These are phyloP conservation scores for Diddensiella caesifluorescens DNA, from an alignment of 805 yeast genomes.

Conservation along the genomic window DNA sequence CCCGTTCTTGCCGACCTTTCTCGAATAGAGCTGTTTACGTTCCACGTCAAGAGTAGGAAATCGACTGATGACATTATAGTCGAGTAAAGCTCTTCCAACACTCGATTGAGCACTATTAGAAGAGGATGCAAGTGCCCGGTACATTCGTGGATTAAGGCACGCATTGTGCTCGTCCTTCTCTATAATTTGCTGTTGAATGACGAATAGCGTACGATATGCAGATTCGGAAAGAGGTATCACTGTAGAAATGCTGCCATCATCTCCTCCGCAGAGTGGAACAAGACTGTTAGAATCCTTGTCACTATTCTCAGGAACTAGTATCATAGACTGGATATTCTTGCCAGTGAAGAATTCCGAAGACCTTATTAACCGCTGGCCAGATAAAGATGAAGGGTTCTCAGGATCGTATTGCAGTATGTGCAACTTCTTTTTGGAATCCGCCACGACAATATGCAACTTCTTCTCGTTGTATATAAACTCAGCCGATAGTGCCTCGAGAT, in stretches of 20 bases:
- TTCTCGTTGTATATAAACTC: slow-evolving; percentile 73
- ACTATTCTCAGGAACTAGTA: slow-evolving; percentile 16
- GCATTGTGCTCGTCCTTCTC: slow-evolving; percentile 70
- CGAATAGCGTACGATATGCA: slow-evolving; percentile 72
- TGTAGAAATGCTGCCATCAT: slow-evolving; percentile 74
- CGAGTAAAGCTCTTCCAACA: slow-evolving; percentile 24
- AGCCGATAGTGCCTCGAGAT: slow-evolving; percentile 59
- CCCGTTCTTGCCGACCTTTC: slow-evolving; percentile 30
- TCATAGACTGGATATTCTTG: slow-evolving; percentile 34
- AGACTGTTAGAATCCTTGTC: slow-evolving; percentile 23
- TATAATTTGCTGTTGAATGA: slow-evolving; percentile 78
- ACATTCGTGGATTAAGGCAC: slow-evolving; percentile 67
- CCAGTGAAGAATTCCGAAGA: slow-evolving; percentile 69
- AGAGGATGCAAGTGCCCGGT: slow-evolving; percentile 21
- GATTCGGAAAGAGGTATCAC: slow-evolving; percentile 72
- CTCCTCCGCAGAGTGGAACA: slow-evolving; percentile 61
- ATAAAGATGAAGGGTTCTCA: slow-evolving; percentile 75
- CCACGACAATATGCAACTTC: slow-evolving; percentile 57
- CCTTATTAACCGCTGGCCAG: slow-evolving; percentile 71
- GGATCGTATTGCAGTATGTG: slow-evolving; percentile 86
- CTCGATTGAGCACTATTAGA: slow-evolving; percentile 10
- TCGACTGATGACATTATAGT: slow-evolving; percentile 24
- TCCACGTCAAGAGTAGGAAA: slow-evolving; percentile 25
- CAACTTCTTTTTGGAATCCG: slow-evolving; percentile 61
- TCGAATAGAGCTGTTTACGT: slow-evolving; percentile 24